These are phyloP conservation scores for Sclerotinia nivalis DNA, from an alignment of 2,329 filamentous ascomycete genomes.

Conservation along the genomic window DNA sequence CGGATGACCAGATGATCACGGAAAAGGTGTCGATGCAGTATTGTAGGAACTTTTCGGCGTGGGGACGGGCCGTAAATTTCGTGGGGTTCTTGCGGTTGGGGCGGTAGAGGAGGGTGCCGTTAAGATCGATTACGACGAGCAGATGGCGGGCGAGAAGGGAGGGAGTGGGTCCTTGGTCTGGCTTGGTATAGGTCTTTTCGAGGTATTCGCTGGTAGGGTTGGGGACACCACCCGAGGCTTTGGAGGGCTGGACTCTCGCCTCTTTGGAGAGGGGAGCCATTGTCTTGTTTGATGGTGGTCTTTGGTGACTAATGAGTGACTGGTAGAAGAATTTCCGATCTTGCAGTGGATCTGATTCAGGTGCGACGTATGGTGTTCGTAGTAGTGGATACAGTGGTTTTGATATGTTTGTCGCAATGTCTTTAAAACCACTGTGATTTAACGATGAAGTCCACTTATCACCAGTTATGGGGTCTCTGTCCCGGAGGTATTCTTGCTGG, in stretches of 20 bases:
- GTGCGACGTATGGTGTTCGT: background rate
- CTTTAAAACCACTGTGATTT: background rate
- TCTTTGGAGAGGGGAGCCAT: conserved; percentile 25
- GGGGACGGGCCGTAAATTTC: conserved; percentile 65
- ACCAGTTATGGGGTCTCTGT: background rate
- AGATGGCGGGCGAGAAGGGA: conserved; percentile 58
- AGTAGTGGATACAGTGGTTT: background rate
- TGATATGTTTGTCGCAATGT: background rate
- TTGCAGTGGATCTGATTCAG: background rate
- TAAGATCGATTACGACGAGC: conserved; percentile 87
- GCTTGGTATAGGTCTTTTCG: conserved; percentile 49
- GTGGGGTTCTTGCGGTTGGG: conserved; percentile 53
- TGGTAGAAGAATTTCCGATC: background rate
- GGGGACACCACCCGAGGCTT: conserved; percentile 50
- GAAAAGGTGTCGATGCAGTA: conserved; percentile 74
- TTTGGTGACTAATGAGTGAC: background rate
- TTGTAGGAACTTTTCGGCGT: conserved; percentile 66
- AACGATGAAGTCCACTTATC: background rate
- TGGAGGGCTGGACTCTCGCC: conserved; percentile 31
- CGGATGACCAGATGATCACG: conserved; percentile 91
- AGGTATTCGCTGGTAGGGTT: conserved; percentile 62
- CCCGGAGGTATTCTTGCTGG: background rate
- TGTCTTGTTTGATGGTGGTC: background rate
- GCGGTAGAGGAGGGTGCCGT: conserved; percentile 83
- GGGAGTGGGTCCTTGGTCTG: conserved; percentile 46